Percentiles rank a stretch among this genome's conserved stretches.
phyloP scores from a whole-genome alignment of 2,329 filamentous ascomycete genomes.

The Graphilbum ipis-grandicollis region DNA sequence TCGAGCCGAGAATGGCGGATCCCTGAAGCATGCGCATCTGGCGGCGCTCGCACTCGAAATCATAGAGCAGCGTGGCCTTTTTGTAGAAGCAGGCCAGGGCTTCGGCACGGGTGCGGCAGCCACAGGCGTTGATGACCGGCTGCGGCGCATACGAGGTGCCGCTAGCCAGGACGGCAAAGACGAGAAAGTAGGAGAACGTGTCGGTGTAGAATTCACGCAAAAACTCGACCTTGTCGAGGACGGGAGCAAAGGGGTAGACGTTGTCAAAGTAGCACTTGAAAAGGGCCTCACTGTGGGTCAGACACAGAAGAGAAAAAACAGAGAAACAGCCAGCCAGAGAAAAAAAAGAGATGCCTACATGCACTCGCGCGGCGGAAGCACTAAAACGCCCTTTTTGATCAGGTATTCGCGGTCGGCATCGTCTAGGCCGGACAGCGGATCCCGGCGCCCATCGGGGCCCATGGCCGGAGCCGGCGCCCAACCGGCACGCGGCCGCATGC shows the following conservation, averaged over 20 bases:
- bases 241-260: background rate
- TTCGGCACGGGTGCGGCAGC: background rate
- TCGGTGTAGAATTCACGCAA: background rate
- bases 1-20: background rate
- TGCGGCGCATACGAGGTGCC: background rate
- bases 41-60: background rate
- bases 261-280: slow-evolving; percentile 1
- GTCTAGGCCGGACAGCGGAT: slow-evolving; percentile 1
- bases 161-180: background rate
- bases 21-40: slow-evolving; percentile 2
- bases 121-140: background rate
- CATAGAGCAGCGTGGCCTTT: slow-evolving; percentile 1
- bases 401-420: slow-evolving; percentile 1
- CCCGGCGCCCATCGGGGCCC: background rate
- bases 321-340: too few relatives aligned
- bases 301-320: too few relatives aligned
- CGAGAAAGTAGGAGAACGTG: background rate
- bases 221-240: slow-evolving; percentile 1
- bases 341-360: too few relatives aligned
- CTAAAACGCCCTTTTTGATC: background rate
- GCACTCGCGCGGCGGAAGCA: background rate
- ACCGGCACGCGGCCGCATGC: background rate
- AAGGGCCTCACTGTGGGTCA: background rate
- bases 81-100: background rate
- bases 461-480: too few relatives aligned